Evolutionary conservation across 2,329 filamentous ascomycete genomes (phyloP), one percentile per base, ranked within the genome.

Genomic region (Sclerotinia borealis): DNA sequence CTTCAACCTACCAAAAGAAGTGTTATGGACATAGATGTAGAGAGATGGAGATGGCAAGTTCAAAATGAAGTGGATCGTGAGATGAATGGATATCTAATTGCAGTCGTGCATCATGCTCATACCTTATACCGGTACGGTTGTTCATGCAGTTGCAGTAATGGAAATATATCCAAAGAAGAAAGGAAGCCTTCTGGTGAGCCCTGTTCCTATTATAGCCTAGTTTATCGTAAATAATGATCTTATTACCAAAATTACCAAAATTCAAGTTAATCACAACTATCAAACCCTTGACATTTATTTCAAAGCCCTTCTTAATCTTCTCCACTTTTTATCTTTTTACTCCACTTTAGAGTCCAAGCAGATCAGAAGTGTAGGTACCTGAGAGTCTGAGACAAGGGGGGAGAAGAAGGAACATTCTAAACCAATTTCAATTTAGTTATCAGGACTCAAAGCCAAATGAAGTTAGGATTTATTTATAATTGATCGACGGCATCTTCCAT

Each of bases 121-220:
- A n/a, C n/a, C n/a, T n/a, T n/a, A n/a, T 11, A 47, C 43, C 34
- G 48, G 34, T 29, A 19, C 17, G 67, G 68, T 22, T 64, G 63
- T 8, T 45, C 31, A 17, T 34, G 43, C 15, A 48, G 34, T 4
- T 39, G 10, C n/a, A n/a, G n/a, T n/a, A n/a, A n/a, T n/a, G n/a
- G n/a, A n/a, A n/a, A n/a, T 31, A 31, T 49, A 34, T 51, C 29
- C 19, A 36, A 29, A 51, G 9, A 51, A 29, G 13, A 36, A 51
- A 34, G 49, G 49, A 36, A 36, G 48, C 48, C 48, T 50, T 50
- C n/a, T 19, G 29, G 34, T 34, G 29, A 50, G 48, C 48, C 25
- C 27, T n/a, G 9, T 50, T 22, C 19, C 48, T 50, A 15, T 31
- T 50, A 29, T 50, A 50, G 48, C 27, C 45, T 50, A 29, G 48